Evolutionary conservation across 352 stramenopile species (phyloP).

Genomic region (Phytophthora ramorum): DNA sequence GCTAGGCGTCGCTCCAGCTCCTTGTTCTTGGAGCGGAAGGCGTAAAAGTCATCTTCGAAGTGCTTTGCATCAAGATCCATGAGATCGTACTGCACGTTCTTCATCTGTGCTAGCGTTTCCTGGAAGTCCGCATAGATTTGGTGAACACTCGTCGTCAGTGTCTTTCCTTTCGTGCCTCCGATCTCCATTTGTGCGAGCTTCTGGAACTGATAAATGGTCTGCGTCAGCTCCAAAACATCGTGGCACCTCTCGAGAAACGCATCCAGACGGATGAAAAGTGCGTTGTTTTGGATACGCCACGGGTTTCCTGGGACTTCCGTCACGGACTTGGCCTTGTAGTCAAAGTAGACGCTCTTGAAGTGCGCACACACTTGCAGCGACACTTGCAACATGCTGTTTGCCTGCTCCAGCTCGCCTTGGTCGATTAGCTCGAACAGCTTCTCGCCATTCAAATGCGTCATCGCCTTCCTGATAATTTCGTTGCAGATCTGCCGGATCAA

Average conservation of each 20-base stretch:
- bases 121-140: conserved; percentile 92
- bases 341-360: conserved; percentile 94
- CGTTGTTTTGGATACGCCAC: conserved; percentile 93
- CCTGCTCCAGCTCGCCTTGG: conserved; percentile 70
- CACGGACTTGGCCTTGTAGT: conserved; percentile 91
- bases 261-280: conserved; percentile 91
- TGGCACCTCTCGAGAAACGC: conserved; percentile 93
- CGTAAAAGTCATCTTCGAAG: conserved; percentile 94
- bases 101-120: conserved; percentile 77
- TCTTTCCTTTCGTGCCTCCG: conserved; percentile 93
- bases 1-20: conserved; percentile 88
- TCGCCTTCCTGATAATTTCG: conserved; percentile 85
- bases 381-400: conserved; percentile 73
- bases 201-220: conserved; percentile 91
- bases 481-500: conserved; percentile 92
- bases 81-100: conserved; percentile 87
- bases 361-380: conserved; percentile 85
- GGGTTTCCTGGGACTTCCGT: conserved; percentile 85
- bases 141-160: conserved; percentile 87
- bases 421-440: conserved; percentile 87
- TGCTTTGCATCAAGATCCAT: conserved; percentile 91
- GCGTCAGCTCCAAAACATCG: conserved; percentile 89
- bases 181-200: conserved; percentile 91
- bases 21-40: conserved; percentile 90
- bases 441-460: conserved; percentile 73